These are phyloP conservation scores for Parmales sp. DNA, from an alignment of 108 stramenopile species.

Conservation along the genomic window DNA sequence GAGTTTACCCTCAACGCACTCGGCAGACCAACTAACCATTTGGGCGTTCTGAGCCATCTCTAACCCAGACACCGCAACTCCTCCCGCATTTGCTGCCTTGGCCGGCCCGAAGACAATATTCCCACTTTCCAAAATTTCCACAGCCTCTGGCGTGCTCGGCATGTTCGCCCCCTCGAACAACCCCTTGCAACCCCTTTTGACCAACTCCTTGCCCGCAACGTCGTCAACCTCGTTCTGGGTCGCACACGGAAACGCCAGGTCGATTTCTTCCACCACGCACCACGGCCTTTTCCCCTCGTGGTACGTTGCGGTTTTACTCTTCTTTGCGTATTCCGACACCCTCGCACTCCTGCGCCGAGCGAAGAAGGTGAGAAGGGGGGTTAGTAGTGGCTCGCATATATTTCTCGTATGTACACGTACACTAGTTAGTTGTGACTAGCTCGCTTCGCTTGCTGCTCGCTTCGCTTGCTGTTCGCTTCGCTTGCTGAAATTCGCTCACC, in stretches of 20 bases:
- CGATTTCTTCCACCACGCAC: slow-evolving; percentile 29
- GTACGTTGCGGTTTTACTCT: slow-evolving; percentile 10
- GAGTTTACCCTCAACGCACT: slow-evolving; percentile 60
- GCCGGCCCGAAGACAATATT: slow-evolving; percentile 56
- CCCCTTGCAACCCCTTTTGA: slow-evolving; percentile 46
- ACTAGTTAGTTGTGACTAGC: too few species aligned
- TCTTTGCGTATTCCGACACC: slow-evolving; percentile 19
- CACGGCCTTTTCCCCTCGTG: slow-evolving; percentile 14
- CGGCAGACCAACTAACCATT: slow-evolving; percentile 48
- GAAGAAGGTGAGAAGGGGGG: too few species aligned
- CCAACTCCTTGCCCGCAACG: slow-evolving; percentile 29
- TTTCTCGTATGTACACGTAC: too few species aligned
- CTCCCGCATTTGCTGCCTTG: slow-evolving; percentile 74
- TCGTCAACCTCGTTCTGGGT: slow-evolving; percentile 73
- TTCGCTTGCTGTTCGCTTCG: too few species aligned
- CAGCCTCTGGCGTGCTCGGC: slow-evolving; percentile 53
- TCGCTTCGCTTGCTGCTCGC: too few species aligned
- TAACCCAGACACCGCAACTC: slow-evolving; percentile 61
- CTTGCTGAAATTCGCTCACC: too few species aligned
- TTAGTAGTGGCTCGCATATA: too few species aligned
- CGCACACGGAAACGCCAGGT: slow-evolving; percentile 68
- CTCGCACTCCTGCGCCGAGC: slow-evolving; percentile 11
- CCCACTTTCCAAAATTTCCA: slow-evolving; percentile 36
- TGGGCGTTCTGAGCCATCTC: slow-evolving; percentile 78
- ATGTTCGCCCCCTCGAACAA: slow-evolving; percentile 68